A percentile compares a stretch with the other conserved stretches of the same genome.
Evolutionary conservation across 2,329 filamentous ascomycete species (phyloP).

Genomic region (Talaromyces marneffei): DNA sequence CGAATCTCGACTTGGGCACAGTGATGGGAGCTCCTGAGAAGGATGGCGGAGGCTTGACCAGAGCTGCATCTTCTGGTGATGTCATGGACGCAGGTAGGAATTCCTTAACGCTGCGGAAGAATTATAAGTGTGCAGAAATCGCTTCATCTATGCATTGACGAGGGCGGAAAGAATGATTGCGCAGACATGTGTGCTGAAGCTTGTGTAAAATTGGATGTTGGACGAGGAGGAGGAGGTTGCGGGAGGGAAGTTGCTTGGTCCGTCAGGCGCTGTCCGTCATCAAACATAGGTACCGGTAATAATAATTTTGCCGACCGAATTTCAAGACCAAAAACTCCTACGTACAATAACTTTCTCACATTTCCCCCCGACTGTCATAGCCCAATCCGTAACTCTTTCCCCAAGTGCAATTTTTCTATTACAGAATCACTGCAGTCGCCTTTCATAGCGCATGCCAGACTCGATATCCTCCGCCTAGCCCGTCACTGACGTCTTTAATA

Average conservation of each 20-base stretch:
- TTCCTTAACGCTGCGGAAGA: slow-evolving; percentile 2
- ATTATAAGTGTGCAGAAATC: neutral
- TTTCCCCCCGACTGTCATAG: neutral
- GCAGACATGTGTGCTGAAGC: neutral
- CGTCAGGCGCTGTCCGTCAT: neutral
- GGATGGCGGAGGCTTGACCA: slow-evolving; percentile 63
- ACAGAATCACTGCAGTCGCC: too few relatives aligned
- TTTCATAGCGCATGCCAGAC: too few relatives aligned
- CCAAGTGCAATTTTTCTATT: too few relatives aligned
- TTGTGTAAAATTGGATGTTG: neutral
- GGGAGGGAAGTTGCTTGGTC: neutral
- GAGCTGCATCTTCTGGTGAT: slow-evolving; percentile 59
- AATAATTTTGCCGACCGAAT: neutral
- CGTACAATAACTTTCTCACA: neutral
- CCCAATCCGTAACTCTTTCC: neutral
- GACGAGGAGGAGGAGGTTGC: neutral
- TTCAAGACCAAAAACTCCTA: neutral
- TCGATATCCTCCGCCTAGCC: neutral
- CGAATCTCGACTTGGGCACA: slow-evolving; percentile 55
- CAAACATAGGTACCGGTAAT: too few relatives aligned
- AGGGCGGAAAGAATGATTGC: neutral
- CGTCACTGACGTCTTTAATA: neutral
- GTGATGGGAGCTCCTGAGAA: slow-evolving; percentile 60
- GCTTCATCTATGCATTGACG: slow-evolving; percentile 19
- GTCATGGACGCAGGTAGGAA: slow-evolving; percentile 54